A percentile compares a stretch with the other conserved stretches of the same genome.
Conservation (phyloP, 768 basidiomycete genomes). For the Aureoboletus auriporus region DNA sequence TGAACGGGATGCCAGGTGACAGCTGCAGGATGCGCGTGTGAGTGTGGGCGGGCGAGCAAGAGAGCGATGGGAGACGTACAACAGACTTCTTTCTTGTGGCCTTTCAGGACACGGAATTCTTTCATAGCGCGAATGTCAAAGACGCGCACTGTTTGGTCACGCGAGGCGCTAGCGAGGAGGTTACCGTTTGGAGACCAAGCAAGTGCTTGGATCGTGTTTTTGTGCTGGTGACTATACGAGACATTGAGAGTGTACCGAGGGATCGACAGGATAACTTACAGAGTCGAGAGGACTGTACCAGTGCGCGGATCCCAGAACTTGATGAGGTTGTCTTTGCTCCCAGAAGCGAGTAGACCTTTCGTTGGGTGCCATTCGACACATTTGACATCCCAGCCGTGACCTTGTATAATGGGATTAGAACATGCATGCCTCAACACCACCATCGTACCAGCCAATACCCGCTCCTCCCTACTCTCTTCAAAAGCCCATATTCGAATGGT, state of each 20-base stretch:
- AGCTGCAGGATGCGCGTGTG: constrained; percentile 41
- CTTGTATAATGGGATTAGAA: constrained; percentile 40
- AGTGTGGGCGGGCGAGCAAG: background rate
- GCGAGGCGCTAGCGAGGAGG: constrained; percentile 88
- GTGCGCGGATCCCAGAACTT: constrained; percentile 99
- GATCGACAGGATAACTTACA: constrained; percentile 47
- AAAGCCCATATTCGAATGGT: constrained; percentile 95
- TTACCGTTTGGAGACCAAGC: constrained; percentile 95
- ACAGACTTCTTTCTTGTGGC: constrained; percentile 98
- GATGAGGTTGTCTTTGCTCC: constrained; percentile 96
- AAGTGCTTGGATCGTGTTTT: constrained; percentile 92
- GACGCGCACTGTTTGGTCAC: constrained; percentile 92
- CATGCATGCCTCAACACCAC: background rate
- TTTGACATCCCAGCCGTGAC: constrained; percentile 99
- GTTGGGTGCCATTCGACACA: constrained; percentile 99
- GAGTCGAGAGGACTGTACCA: constrained; percentile 82
- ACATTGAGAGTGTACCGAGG: background rate
- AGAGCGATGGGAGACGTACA: constrained; percentile 49
- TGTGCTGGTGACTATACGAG: constrained; percentile 79
- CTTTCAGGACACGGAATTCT: constrained; percentile 80
- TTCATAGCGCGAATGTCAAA: constrained; percentile 91
- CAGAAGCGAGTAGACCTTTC: constrained; percentile 91
- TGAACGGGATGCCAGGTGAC: constrained; percentile 96
- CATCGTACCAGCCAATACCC: constrained; percentile 68
- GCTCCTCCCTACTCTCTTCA: constrained; percentile 86